Conservation (phyloP, 192 early-diverging fungal genomes). For the Obelidium mucronatum region DNA sequence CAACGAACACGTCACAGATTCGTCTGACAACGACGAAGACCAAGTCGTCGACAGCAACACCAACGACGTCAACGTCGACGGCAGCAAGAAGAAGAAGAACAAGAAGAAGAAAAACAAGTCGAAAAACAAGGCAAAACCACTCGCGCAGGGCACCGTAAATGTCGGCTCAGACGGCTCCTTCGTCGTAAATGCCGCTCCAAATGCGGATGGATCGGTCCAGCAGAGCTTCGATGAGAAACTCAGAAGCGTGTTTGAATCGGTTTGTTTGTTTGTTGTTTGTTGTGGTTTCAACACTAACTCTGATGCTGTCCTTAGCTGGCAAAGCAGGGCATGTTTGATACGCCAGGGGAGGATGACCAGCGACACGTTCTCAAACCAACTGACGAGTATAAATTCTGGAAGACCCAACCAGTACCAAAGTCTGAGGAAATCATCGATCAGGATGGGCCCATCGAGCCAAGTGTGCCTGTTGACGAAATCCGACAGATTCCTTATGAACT, state of each 20-base stretch:
- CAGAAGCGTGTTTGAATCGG: too few species aligned
- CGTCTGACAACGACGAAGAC: too few species aligned
- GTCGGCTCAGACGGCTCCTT: not conserved
- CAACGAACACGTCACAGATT: too few species aligned
- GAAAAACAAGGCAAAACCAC: not conserved
- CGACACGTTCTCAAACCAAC: constrained; percentile 42
- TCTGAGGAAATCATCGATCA: constrained; percentile 53
- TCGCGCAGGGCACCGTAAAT: not conserved
- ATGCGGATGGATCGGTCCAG: too few species aligned
- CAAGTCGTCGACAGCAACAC: too few species aligned
- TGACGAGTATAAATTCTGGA: constrained; percentile 91
- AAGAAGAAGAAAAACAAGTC: not conserved
- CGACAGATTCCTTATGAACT: constrained; percentile 82
- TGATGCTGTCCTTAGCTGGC: not conserved
- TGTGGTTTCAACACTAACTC: not conserved
- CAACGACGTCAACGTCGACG: not conserved
- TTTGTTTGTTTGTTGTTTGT: too few species aligned
- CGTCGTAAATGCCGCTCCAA: not conserved
- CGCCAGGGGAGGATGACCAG: constrained; percentile 23
- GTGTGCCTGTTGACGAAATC: constrained; percentile 78
- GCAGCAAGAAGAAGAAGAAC: not conserved
- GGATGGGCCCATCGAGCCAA: constrained; percentile 84
- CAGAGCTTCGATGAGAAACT: too few species aligned
- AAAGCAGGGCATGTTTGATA: not conserved
- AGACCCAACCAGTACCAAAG: constrained; percentile 92